Percentiles rank a stretch among this genome's conserved stretches.
Evolutionary conservation across 176 grass and related monocot genomes (phyloP).

Genomic region (Aegilops tauschii): DNA sequence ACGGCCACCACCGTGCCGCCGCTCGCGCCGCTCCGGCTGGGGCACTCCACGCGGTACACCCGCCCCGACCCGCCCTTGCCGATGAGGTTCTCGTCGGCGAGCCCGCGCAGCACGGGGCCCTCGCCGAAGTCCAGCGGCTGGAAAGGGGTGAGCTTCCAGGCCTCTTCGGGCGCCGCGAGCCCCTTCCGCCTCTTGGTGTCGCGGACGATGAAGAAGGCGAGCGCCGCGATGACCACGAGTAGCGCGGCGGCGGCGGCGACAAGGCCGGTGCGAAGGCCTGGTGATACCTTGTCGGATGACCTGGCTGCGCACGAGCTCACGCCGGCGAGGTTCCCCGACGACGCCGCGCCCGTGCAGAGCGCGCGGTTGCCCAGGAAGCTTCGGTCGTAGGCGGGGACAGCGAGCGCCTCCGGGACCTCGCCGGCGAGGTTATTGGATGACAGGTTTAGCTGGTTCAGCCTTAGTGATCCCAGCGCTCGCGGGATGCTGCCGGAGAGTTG

Average conservation of each 20-base stretch:
- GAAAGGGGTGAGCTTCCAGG: constrained; percentile 84
- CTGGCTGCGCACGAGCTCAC: constrained; percentile 33
- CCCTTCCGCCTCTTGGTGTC: constrained; percentile 45
- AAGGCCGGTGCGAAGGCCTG: constrained; percentile 39
- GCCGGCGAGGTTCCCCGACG: not conserved
- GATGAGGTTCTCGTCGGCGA: constrained; percentile 73
- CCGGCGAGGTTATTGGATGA: constrained; percentile 72
- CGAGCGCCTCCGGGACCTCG: constrained; percentile 41
- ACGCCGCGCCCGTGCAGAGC: constrained; percentile 38
- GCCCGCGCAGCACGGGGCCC: constrained; percentile 41
- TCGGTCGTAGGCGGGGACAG: constrained; percentile 30
- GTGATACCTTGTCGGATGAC: constrained; percentile 29
- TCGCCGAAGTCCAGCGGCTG: constrained; percentile 64
- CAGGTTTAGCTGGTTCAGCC: constrained; percentile 55
- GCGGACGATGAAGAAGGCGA: constrained; percentile 32
- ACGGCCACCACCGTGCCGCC: constrained; percentile 54
- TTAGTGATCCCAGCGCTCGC: constrained; percentile 31
- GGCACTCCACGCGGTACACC: constrained; percentile 61
- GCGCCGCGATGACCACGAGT: constrained; percentile 25
- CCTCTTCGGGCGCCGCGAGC: constrained; percentile 18
- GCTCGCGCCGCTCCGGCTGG: constrained; percentile 14
- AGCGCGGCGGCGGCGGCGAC: constrained; percentile 41
- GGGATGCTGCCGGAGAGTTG: constrained; percentile 68
- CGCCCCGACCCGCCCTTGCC: constrained; percentile 65
- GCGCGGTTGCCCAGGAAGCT: constrained; percentile 66